phyloP scores from a whole-genome alignment of 2,329 filamentous ascomycete genomes.

The Pseudocercospora vitis region DNA sequence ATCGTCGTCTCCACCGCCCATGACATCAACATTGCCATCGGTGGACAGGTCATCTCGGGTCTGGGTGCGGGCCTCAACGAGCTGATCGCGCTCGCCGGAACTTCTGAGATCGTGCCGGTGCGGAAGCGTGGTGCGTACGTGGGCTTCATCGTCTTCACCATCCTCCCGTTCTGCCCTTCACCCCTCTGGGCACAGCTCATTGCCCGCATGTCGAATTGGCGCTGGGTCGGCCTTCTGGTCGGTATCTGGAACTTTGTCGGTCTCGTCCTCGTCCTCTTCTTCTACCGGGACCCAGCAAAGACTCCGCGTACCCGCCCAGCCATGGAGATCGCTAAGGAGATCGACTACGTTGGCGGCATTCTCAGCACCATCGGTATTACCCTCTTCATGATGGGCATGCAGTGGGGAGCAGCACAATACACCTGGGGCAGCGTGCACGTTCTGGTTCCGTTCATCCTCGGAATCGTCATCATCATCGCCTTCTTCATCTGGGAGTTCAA shows the following conservation, averaged over 20 bases:
- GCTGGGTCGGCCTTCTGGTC: conserved; percentile 56
- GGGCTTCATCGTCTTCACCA: conserved; percentile 60
- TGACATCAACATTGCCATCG: conserved; percentile 62
- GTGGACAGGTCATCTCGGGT: conserved; percentile 62
- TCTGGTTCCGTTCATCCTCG: conserved; percentile 38
- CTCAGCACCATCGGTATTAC: conserved; percentile 53
- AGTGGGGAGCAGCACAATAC: conserved; percentile 32
- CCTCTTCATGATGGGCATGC: conserved; percentile 51
- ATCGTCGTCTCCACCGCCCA: conserved; percentile 59
- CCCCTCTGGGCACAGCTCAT: conserved; percentile 64
- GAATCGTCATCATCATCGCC: conserved; percentile 33
- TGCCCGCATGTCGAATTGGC: conserved; percentile 51
- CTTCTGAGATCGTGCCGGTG: conserved; percentile 66
- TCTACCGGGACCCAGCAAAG: conserved; percentile 55
- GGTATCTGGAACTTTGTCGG: conserved; percentile 55
- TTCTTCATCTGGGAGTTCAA: conserved; percentile 39
- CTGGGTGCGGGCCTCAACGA: conserved; percentile 68
- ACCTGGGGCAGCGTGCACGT: conserved; percentile 32
- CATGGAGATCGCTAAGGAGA: conserved; percentile 46
- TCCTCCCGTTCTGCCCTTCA: conserved; percentile 63
- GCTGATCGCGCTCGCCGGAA: conserved; percentile 66
- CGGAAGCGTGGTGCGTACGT: conserved; percentile 65
- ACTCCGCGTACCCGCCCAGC: conserved; percentile 43
- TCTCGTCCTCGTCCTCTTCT: conserved; percentile 52
- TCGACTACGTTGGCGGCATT: conserved; percentile 56